Evolutionary conservation across 2,329 filamentous ascomycete genomes (phyloP), one percentile per base, ranked within the genome.

Genomic region (Fusarium keratoplasticum): DNA sequence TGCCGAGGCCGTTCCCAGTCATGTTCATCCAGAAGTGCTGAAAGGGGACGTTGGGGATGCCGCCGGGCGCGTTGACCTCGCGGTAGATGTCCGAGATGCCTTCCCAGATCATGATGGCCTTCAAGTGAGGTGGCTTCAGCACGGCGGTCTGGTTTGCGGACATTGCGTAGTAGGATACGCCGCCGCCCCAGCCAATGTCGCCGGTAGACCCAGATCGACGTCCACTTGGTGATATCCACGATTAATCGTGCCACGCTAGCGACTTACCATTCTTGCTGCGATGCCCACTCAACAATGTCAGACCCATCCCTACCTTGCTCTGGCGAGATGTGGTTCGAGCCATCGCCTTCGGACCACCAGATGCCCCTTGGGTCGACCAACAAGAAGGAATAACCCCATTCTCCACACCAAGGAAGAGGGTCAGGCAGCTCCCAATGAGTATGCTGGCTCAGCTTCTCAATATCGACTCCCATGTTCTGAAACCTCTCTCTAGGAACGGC

Each of bases 11-110:
- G 36, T 69, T 69, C 9, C 62, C 66, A 9, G 66, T 66, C 57
- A 69, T 33, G n/a, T 69, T 61, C 66, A 69, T 69, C 62, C 62
- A 69, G 18, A 69, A 61, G 7, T 69, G 47, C 10, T 69, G 66
- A n/a, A 69, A 69, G 1, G 66, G 36, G 6, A 61, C 20, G 13
- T 61, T 66, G 10, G 66, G 66, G 20, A 69, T 69, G 4, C 66
- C 66, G 5, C 66, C 66, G 4, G 61, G 60, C 2, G 27, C 16
- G 35, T 68, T 68, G 22, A 62, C 60, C 33, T 67, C 65, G 5
- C 65, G 65, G 36, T 67, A 67, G 14, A 67, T 25, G 29, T 67
- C 65, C 5, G 50, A 57, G 31, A 67, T 63, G 4, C 65, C 65
- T 54, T 67, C 65, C 65, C 65, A 67, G n/a, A 58, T 57, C 18